Evolutionary conservation across 768 basidiomycete species (phyloP), one percentile per base, ranked within the genome.

Genomic region (Amylocystis lapponica): DNA sequence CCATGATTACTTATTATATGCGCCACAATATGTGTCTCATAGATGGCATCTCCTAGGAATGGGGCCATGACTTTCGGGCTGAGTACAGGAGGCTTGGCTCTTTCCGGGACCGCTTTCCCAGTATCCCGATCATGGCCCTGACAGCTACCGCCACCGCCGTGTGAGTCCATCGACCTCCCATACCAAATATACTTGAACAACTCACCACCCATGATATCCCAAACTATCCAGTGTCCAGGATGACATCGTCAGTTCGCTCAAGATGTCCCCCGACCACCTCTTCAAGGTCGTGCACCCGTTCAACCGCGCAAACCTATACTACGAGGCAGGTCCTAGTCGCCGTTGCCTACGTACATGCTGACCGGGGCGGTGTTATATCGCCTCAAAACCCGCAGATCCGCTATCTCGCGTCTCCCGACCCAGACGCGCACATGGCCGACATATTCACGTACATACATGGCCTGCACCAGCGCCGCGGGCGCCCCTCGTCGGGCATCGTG

Each of bases 81-180:
- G 82, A 87, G 32, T 92, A 90, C 55, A 68, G 87, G 33, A 72
- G 68, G 20, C 69, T 93, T 19, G 89, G 88, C 4, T 58, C 65
- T 29, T 86, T 93, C 58, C 76, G 89, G 2, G 67, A 75, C 27
- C 70, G 67, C 22, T 90, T 81, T 54, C 72, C 74, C 1, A 66
- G 72, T 43, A 75, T 91, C 4, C 89, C 90, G 1, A 82, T 93
- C 51, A 92, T 90, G 86, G 89, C 89, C 3, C 62, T 92, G 29
- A 92, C 88, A 1, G 88, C 89, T 2, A 88, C 85, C 12, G 88
- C 89, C 3, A 92, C 89, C 5, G 61, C 78, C 32, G 61, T 63
- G 86, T 87, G 60, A 21, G 75, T 60, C 11, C 17, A 21, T 36
- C 4, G n/a, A 20, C 9, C 9, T 25, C 17, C 4, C 23, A 42